These are phyloP conservation scores for Trichoderma cornu-damae DNA, from an alignment of 2,329 filamentous ascomycete genomes.

Conservation along the genomic window DNA sequence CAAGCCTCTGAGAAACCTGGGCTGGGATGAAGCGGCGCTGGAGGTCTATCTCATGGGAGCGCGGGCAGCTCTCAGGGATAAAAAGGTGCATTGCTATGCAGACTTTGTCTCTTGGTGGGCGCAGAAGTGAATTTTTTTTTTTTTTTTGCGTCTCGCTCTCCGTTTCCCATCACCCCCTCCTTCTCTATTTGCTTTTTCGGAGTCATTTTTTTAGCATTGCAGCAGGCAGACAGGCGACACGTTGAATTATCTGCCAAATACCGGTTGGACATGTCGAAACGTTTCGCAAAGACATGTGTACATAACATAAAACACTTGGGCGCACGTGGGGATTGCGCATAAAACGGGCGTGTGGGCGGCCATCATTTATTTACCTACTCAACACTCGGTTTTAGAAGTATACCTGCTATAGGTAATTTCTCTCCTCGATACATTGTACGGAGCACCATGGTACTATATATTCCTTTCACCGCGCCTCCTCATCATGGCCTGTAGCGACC, in stretches of 20 bases:
- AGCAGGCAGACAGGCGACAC: neutral
- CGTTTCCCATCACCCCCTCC: neutral
- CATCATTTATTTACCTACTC: too few species aligned
- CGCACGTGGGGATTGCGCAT: too few species aligned
- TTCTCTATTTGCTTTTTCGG: too few species aligned
- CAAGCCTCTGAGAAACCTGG: slow-evolving; percentile 32
- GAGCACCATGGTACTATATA: too few species aligned
- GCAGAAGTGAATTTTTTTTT: slow-evolving; percentile 27
- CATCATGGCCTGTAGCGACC: too few species aligned
- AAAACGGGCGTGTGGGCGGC: too few species aligned
- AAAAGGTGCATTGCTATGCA: slow-evolving; percentile 32
- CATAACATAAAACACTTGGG: neutral
- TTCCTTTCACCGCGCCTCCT: too few species aligned
- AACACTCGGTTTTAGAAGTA: too few species aligned
- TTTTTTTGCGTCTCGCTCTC: too few species aligned
- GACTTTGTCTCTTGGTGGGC: slow-evolving; percentile 36
- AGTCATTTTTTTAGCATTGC: neutral
- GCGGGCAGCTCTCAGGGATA: slow-evolving; percentile 27
- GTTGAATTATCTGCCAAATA: neutral
- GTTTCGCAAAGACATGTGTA: neutral
- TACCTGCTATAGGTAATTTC: too few species aligned
- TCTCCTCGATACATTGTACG: too few species aligned
- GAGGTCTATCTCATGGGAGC: slow-evolving; percentile 28
- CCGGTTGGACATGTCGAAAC: too few species aligned
- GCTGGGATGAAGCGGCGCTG: slow-evolving; percentile 28